Evolutionary conservation across 148 eudicot species (phyloP).

Genomic region (Salicornia ramosissima): DNA sequence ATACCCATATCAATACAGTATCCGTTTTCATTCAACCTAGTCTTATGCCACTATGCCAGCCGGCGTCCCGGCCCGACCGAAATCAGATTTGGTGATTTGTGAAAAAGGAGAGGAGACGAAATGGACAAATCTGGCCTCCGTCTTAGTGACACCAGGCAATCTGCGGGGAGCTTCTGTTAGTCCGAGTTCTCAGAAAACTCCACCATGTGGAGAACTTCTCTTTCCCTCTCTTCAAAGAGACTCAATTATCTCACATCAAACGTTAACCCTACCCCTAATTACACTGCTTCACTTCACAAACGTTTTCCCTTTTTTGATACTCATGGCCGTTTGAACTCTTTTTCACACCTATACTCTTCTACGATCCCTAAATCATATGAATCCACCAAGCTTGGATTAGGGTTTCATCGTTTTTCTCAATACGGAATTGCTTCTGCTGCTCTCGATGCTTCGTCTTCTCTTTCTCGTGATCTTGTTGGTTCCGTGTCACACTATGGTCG

Average conservation of each 20-base stretch:
- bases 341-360: constrained; percentile 32
- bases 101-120: no score
- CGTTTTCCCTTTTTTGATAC: constrained; percentile 1
- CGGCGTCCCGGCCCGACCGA: no score
- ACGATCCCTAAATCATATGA: constrained; percentile 27
- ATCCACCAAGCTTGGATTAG: constrained; percentile 27
- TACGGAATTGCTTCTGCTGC: constrained; percentile 26
- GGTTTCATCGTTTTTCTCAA: constrained; percentile 20
- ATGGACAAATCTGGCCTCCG: no score
- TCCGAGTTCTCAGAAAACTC: background rate
- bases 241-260: constrained; percentile 16
- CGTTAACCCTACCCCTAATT: constrained; percentile 19
- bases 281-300: constrained; percentile 10
- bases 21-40: no score
- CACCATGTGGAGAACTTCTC: constrained; percentile 47
- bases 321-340: constrained; percentile 16
- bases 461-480: constrained; percentile 41
- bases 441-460: constrained; percentile 23
- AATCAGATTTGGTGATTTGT: no score
- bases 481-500: constrained; percentile 51
- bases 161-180: no score
- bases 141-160: no score
- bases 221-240: constrained; percentile 41
- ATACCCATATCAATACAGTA: no score
- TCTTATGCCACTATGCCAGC: no score